Percentiles rank a stretch among this genome's conserved stretches.
These are phyloP conservation scores for Colletotrichum falcatum DNA, from an alignment of 2,329 filamentous ascomycete species.

Conservation along the genomic window DNA sequence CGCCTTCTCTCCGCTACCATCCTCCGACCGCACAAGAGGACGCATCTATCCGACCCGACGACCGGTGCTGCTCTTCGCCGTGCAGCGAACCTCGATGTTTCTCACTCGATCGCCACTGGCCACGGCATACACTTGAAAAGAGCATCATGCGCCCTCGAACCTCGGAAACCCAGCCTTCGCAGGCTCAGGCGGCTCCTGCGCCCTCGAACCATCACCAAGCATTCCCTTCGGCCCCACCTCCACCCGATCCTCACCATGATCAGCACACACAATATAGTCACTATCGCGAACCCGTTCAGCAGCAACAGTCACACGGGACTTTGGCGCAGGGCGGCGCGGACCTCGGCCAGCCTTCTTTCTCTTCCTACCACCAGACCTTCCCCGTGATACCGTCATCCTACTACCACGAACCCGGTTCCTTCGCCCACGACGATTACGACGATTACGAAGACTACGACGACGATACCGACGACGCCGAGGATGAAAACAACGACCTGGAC, in stretches of 20 bases:
- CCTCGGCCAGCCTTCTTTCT: conserved; percentile 15
- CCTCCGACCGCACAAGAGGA: conserved; percentile 21
- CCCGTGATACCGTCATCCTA: conserved; percentile 38
- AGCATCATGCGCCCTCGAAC: conserved; percentile 34
- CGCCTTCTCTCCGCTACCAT: conserved; percentile 6
- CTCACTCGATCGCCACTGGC: conserved; percentile 25
- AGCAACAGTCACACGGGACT: conserved; percentile 16
- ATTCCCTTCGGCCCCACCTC: conserved; percentile 25
- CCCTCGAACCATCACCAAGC: conserved; percentile 33
- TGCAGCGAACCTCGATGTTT: conserved; percentile 27
- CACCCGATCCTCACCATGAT: conserved; percentile 23
- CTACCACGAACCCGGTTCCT: conserved; percentile 27
- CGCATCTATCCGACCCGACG: conserved; percentile 22
- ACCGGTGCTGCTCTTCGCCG: conserved; percentile 9
- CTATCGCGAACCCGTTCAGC: conserved; percentile 27
- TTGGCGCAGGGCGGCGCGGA: conserved; percentile 8
- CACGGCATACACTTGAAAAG: conserved; percentile 32
- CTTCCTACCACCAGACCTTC: conserved; percentile 26
- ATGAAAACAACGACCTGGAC: conserved; percentile 44
- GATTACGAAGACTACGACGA: conserved; percentile 33
- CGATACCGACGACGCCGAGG: conserved; percentile 28
- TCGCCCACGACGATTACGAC: conserved; percentile 22
- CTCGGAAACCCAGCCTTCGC: conserved; percentile 37
- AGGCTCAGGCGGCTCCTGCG: conserved; percentile 31
- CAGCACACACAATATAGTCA: conserved; percentile 20